Conservation (phyloP, 2,329 filamentous ascomycete genomes). For the Penicillium sp. region DNA sequence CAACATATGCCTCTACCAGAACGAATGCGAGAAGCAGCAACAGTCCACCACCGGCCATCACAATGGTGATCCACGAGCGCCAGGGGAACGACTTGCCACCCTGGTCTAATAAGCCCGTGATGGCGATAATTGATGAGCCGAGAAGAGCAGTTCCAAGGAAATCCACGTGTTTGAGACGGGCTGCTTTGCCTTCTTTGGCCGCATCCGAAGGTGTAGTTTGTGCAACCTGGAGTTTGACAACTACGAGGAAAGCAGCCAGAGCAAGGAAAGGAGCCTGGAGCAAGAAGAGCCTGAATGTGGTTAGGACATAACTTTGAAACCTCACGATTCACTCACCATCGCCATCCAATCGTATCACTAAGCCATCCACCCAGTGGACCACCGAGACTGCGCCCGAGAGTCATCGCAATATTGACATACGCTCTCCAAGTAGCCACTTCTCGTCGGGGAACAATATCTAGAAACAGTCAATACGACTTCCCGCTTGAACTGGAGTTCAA, state of each 20-base stretch:
- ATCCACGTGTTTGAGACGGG: slow-evolving; percentile 53
- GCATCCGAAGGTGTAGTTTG: neutral
- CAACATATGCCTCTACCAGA: slow-evolving; percentile 30
- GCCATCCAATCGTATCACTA: slow-evolving; percentile 61
- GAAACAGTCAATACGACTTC: neutral
- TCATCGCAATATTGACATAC: slow-evolving; percentile 51
- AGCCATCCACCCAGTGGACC: slow-evolving; percentile 58
- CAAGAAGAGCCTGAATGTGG: slow-evolving; percentile 24
- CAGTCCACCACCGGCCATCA: slow-evolving; percentile 13
- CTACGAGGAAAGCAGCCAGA: slow-evolving; percentile 39
- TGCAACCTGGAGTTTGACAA: slow-evolving; percentile 37
- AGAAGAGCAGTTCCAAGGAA: slow-evolving; percentile 53
- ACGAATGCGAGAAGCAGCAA: slow-evolving; percentile 25
- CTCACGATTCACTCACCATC: slow-evolving; percentile 48
- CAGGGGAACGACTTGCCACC: slow-evolving; percentile 43
- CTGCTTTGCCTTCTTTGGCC: slow-evolving; percentile 1
- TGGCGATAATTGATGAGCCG: slow-evolving; percentile 41
- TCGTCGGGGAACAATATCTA: slow-evolving; percentile 47
- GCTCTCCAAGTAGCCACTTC: slow-evolving; percentile 49
- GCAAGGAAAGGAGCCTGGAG: slow-evolving; percentile 27
- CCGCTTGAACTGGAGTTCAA: neutral
- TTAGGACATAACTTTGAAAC: neutral
- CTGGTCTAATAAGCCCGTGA: slow-evolving; percentile 48
- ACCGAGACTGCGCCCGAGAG: slow-evolving; percentile 48
- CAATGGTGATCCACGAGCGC: slow-evolving; percentile 22